Base-by-base conservation (phyloP, 345 rosid genomes). In the Gossypium longicalyx region DNA sequence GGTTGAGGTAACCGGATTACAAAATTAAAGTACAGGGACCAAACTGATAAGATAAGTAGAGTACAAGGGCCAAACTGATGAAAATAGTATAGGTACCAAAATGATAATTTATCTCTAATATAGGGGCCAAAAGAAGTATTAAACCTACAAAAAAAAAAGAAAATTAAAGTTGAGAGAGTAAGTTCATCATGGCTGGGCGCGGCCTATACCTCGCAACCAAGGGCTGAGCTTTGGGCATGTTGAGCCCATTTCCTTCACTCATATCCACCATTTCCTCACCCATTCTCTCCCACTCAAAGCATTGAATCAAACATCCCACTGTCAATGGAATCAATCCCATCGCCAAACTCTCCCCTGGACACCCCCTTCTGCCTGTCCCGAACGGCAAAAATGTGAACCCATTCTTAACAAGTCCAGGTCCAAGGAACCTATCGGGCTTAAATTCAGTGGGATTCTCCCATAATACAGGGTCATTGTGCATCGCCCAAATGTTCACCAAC, bases 261-360 rank as follows among this genome's bases (percentile, higher is more conserved):
- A 85, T 78, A 69, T 85, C 89, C 53, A 88, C 82, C 77, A 75
- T 56, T 52, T 83, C 83, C 43, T 81, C 76, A 0, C 82, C 68
- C 3, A 59, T 61, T 64, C 80, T 75, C 53, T 70, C 77, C 86
- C 85, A 83, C 51, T 83, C 85, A 41, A 85, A 85, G 76, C 85
- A 83, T 12, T 85, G 91, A 74, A 87, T 74, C 71, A 85, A 12
- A 16, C 83, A 53, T 15, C 84, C 87, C 29, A 84, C 15, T 2
- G 83, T 60, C 76, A 84, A 76, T 13, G 69, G 77, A 34, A 85
- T 43, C 47, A 85, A 52, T 19, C 82, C 68, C 15, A 72, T 64
- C 0, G 82, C 83, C 71, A 86, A 51, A 1, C 62, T 78, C 20
- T 85, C 87, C 1, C 89, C 91, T 0, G 93, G 90, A 38, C 89